phyloP scores from a whole-genome alignment of 2,329 filamentous ascomycete genomes.

The Xylariomycetidae sp. region DNA sequence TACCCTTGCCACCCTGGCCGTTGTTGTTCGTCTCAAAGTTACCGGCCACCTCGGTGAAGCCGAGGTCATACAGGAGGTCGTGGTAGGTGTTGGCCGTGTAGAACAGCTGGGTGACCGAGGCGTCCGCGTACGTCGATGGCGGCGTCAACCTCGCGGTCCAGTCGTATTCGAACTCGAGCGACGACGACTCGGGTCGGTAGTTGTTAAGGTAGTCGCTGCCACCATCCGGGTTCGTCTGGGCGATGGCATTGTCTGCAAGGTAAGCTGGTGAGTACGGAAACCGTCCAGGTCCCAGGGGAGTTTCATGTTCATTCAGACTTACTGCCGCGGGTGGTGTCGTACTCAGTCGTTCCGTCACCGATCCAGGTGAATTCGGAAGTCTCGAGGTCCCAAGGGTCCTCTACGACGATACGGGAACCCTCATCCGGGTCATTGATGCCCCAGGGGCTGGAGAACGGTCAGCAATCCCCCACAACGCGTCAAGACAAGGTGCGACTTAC shows the following conservation, averaged over 20 bases:
- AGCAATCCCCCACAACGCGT: too few relatives aligned
- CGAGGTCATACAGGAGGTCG: conserved; percentile 52
- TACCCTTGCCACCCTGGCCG: conserved; percentile 44
- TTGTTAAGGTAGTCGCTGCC: conserved; percentile 40
- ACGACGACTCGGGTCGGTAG: conserved; percentile 42
- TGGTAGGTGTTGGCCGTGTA: conserved; percentile 58
- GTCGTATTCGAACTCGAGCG: conserved; percentile 43
- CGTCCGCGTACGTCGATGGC: conserved; percentile 42
- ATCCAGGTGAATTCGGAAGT: conserved; percentile 52
- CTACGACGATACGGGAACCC: conserved; percentile 37
- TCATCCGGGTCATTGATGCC: conserved; percentile 49
- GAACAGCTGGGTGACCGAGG: conserved; percentile 55
- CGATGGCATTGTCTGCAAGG: conserved; percentile 46
- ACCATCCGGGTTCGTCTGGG: conserved; percentile 46
- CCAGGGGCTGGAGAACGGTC: conserved; percentile 37
- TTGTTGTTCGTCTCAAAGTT: conserved; percentile 58
- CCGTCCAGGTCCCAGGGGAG: too few relatives aligned
- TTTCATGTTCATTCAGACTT: too few relatives aligned
- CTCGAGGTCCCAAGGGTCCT: conserved; percentile 42
- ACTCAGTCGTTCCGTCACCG: conserved; percentile 40
- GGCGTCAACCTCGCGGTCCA: conserved; percentile 31
- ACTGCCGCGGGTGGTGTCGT: conserved; percentile 50
- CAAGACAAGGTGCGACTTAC: conserved; percentile 28
- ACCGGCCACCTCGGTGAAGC: conserved; percentile 53
- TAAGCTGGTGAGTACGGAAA: too few relatives aligned